Base-by-base conservation (phyloP, 2,329 filamentous ascomycete genomes). In the Sporothrix phasma region DNA sequence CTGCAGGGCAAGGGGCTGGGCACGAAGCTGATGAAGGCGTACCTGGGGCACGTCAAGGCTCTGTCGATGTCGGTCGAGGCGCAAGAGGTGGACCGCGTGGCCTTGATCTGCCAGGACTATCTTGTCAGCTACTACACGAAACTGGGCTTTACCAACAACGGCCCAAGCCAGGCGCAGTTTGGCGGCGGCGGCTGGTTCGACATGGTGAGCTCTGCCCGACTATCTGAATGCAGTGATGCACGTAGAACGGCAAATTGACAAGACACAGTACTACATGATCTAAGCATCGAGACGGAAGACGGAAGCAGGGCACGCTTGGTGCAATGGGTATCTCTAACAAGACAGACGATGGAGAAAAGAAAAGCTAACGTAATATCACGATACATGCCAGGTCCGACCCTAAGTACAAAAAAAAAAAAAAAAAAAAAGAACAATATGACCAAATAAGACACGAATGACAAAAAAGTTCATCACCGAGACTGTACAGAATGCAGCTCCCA, bases 131-230 rank as follows among this genome's bases (percentile, higher is more conserved):
- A 89, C 73, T 97, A 96, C 73, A 82, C 87, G 72, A 81, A 81
- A n/a, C 81, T 90, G 69, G 85, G 90, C 0, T 96, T 94, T 73
- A 78, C 78, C 68, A 84, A 87, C 69, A 75, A 80, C 34, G 90
- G 92, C 0, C 77, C 80, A 59, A 94, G 90, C 73, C 77, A 83
- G 66, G 87, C 84, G 60, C 79, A 83, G 65, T 92, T 91, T 75
- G 88, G 87, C 22, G 90, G 90, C 43, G 89, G 90, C 37, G 87
- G 85, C 19, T 96, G 92, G 91, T 81, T 84, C 69, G 87, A 94
- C 73, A 86, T 96, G 89, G 88, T 92, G 73, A 29, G 66, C 59
- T 2, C 7, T 45, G 31, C n/a, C n/a, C n/a, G n/a, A n/a, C 1
- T 4, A 11, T 17, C n/a, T 15, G 10, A 6, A 29, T 0, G 34